Percentiles rank a stretch among this genome's conserved stretches.
phyloP scores from a whole-genome alignment of 169 alveolate species.

The Plasmodium knowlesi region DNA sequence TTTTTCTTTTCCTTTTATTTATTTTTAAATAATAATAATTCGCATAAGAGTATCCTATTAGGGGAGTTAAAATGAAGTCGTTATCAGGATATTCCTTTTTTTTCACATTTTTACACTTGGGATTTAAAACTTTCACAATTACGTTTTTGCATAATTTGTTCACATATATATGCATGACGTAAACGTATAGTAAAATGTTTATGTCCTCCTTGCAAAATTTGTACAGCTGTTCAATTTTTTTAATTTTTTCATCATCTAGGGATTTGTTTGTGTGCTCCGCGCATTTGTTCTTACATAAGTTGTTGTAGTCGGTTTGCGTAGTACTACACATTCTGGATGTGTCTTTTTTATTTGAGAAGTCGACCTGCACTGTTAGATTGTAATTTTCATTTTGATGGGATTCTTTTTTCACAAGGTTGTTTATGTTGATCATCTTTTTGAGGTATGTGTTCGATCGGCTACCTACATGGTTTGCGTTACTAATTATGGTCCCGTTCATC shows the following conservation, averaged over 20 bases:
- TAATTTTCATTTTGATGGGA: not conserved
- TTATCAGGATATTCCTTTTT: constrained; percentile 31
- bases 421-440: not conserved
- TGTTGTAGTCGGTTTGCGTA: not conserved
- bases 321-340: not conserved
- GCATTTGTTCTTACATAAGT: not conserved
- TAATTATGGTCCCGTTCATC: not conserved
- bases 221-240: constrained; percentile 32
- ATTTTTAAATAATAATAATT: constrained; percentile 29
- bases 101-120: constrained; percentile 30
- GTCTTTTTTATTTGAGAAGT: not conserved
- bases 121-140: constrained; percentile 38
- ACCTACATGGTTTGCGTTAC: not conserved
- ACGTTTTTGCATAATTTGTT: constrained; percentile 45
- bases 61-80: constrained; percentile 53
- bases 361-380: not conserved
- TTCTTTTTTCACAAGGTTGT: not conserved
- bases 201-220: constrained; percentile 37
- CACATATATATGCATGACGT: constrained; percentile 57
- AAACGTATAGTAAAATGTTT: constrained; percentile 30
- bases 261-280: not conserved
- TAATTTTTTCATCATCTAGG: constrained; percentile 42
- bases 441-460: not conserved
- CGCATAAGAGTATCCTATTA: constrained; percentile 46
- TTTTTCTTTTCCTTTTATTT: constrained; percentile 12